Base-by-base conservation (phyloP, 192 early-diverging fungal species). In the Powellomyces hirtus region DNA sequence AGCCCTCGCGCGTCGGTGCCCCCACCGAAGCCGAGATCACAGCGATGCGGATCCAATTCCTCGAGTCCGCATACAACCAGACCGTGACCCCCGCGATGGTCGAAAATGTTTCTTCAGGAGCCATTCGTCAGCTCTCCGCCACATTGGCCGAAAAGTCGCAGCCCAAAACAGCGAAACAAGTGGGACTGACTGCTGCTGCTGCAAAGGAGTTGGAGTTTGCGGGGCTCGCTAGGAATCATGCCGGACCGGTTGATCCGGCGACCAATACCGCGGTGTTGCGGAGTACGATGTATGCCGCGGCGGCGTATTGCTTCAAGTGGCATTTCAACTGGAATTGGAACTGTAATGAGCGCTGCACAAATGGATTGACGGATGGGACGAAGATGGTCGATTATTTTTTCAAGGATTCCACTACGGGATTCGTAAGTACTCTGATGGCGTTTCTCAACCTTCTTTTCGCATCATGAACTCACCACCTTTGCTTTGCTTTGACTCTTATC, bases 271-370 rank as follows among this genome's bases (percentile, higher is more conserved):
- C 36, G n/a, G 29, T 40, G 16, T n/a, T n/a, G 11, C 33, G 59
- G 1, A 38, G 4, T 37, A 34, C 36, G 35, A n/a, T 36, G 35
- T 60, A 60, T 38, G 59, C 59, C 14, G 59, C 20, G n/a, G 31
- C 59, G 16, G 59, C 59, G 16, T 60, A 60, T 37, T 60, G 59
- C 59, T 36, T 60, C 14, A 60, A 60, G 35, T 56, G 53, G 53
- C 18, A 27, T 31, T 56, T 56, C 53, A 56, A 56, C 59, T 7
- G 16, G 20, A 60, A 60, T 34, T 60, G 59, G 59, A 40, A 60
- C 59, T 60, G 59, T 20, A 2, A 38, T 20, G 59, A 60, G 38
- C 2, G 59, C 1, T 60, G 59, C 59, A 60, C 59, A 27, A 38
- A 36, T 20, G 59, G 29, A 22, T 20, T 60, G 59, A 60, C 59